These are phyloP conservation scores for Corynascus novoguineensis DNA, from an alignment of 495 filamentous ascomycete genomes.

Conservation along the genomic window DNA sequence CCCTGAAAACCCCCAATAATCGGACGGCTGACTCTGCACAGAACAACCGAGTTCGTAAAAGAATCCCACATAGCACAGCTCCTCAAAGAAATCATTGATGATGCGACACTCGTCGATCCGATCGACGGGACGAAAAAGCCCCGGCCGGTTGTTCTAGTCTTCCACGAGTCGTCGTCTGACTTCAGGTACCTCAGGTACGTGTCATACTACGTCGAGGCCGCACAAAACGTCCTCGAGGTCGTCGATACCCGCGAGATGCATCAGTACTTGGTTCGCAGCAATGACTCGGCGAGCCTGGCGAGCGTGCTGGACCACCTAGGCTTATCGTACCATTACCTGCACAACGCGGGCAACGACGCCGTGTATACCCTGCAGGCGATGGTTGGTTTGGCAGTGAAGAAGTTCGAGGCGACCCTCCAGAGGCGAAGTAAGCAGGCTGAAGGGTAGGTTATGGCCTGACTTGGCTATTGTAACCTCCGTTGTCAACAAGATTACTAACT, in stretches of 20 bases:
- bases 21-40: constrained; percentile 20
- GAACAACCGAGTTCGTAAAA: constrained; percentile 32
- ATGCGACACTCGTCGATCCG: neutral
- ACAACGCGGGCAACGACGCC: constrained; percentile 96
- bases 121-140: constrained; percentile 14
- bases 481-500: neutral
- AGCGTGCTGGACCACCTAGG: constrained; percentile 58
- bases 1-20: constrained; percentile 9
- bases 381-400: constrained; percentile 57
- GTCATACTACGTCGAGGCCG: constrained; percentile 52
- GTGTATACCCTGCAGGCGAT: constrained; percentile 74
- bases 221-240: constrained; percentile 52
- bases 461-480: neutral
- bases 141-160: constrained; percentile 70
- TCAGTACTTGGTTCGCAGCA: constrained; percentile 48
- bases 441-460: constrained; percentile 11
- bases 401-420: constrained; percentile 16
- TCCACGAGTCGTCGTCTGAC: constrained; percentile 64
- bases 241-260: constrained; percentile 69
- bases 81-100: constrained; percentile 29
- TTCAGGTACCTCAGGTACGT: constrained; percentile 56
- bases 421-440: neutral
- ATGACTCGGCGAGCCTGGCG: constrained; percentile 50
- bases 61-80: constrained; percentile 7
- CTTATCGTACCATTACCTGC: constrained; percentile 58